Conservation (phyloP, 2,329 filamentous ascomycete species). For the Exophiala spinifera region DNA sequence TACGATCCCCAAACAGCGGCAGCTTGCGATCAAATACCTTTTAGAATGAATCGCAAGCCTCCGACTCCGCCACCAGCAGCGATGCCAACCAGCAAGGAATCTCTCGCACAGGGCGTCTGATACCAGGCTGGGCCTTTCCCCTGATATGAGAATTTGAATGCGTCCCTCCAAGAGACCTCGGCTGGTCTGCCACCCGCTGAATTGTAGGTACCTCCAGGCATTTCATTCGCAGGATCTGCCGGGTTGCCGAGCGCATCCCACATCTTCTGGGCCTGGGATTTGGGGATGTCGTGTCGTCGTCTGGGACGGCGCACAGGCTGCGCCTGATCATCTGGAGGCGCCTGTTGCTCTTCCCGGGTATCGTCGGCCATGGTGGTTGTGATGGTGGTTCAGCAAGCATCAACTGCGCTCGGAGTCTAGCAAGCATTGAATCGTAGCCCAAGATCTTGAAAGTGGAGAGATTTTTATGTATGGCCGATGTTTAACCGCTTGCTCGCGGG, state of each 20-base stretch:
- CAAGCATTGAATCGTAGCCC: conserved; percentile 1
- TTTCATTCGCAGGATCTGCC: conserved; percentile 51
- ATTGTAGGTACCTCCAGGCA: conserved; percentile 57
- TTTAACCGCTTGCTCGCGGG: background rate
- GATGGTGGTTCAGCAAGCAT: background rate
- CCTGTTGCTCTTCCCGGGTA: conserved; percentile 32
- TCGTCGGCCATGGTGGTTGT: conserved; percentile 39
- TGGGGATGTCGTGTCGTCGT: conserved; percentile 40
- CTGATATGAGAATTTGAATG: conserved; percentile 53
- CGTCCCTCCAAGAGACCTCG: conserved; percentile 41
- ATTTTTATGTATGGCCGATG: no score
- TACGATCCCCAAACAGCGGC: background rate
- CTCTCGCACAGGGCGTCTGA: conserved; percentile 77
- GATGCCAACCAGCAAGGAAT: conserved; percentile 80
- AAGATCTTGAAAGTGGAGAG: background rate
- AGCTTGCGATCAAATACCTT: conserved; percentile 54
- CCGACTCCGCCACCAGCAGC: conserved; percentile 73
- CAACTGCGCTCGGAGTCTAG: background rate
- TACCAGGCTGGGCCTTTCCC: conserved; percentile 71
- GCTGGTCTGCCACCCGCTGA: conserved; percentile 57
- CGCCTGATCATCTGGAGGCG: conserved; percentile 8
- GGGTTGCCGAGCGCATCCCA: conserved; percentile 49
- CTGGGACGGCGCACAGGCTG: conserved; percentile 8
- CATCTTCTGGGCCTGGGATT: conserved; percentile 47
- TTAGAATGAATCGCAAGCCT: conserved; percentile 68